Evolutionary conservation across 2,329 filamentous ascomycete genomes (phyloP), one percentile per base, ranked within the genome.

Genomic region (Penicillium sp.): DNA sequence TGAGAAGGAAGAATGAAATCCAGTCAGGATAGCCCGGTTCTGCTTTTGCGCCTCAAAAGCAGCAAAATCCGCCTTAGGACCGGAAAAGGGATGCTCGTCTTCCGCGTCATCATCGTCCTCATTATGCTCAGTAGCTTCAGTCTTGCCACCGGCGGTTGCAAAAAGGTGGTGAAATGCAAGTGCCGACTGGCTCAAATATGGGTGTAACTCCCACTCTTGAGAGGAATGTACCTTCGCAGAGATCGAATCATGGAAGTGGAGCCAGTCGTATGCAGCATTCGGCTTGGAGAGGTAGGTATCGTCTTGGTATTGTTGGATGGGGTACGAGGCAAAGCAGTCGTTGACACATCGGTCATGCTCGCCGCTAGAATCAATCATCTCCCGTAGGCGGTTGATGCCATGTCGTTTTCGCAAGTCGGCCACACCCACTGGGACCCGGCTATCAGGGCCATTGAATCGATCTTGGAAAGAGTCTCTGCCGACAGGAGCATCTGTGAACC

Each of bases 81-180:
- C 93, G 0, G 90, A 86, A 70, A 97, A 97, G 1, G 93, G 91
- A 33, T 89, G 76, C 0, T 83, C 80, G 27, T 84, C 81, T 16
- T 78, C 78, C 2, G 76, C 75, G 1, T 79, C 76, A 1, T 81
- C 77, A 6, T 79, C 74, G 46, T 76, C 71, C 19, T 74, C 69
- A 37, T 71, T 71, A 37, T 71, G 78, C 13, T 83, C 81, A n/a
- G 80, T 80, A 7, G 71, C 74, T 63, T 73, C 67, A 48, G 62
- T 62, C 60, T 73, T 80, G 54, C 82, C 82, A 35, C 82, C 82
- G 26, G 88, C 85, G 0, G 90, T 89, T 3, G 93, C 90, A 69
- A 99, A 99, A 13, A 99, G 83, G 69, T 91, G 82, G 71, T 99
- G 96, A 69, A 96, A 97, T 3, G 91, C 95, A 1, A 98, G 83